These are phyloP conservation scores for Eimeria falciformis DNA, from an alignment of 169 alveolate genomes.

Conservation along the genomic window DNA sequence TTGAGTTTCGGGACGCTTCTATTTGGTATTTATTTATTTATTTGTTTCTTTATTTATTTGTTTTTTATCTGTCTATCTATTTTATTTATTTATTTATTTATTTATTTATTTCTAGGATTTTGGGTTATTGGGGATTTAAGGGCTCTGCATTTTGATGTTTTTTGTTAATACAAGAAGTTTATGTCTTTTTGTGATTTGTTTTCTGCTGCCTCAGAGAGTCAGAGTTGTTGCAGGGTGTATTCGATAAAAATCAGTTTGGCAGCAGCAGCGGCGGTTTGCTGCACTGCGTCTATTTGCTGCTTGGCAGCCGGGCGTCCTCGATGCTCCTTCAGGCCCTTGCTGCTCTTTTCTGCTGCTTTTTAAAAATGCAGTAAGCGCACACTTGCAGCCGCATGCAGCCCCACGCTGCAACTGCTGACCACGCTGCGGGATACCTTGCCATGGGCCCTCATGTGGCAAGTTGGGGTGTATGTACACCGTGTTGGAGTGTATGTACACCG, in stretches of 20 bases:
- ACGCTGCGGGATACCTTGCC: neutral
- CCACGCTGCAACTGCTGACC: neutral
- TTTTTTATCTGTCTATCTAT: neutral
- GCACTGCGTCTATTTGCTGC: slow-evolving; percentile 95
- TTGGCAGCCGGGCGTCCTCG: slow-evolving; percentile 96
- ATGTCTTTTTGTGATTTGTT: neutral
- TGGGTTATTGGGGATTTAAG: neutral
- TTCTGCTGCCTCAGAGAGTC: slow-evolving; percentile 85
- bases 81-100: no score
- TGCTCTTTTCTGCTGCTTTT: slow-evolving; percentile 73
- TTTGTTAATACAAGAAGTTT: neutral
- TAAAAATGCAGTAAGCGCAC: slow-evolving; percentile 76
- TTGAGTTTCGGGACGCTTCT: neutral
- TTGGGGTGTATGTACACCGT: neutral
- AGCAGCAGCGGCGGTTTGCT: slow-evolving; percentile 96
- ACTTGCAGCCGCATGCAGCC: neutral
- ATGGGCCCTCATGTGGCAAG: neutral
- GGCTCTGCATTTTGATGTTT: neutral
- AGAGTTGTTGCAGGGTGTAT: slow-evolving; percentile 96
- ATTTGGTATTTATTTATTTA: neutral
- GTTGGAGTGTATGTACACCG: neutral
- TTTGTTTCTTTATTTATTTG: neutral
- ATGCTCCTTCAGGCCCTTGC: slow-evolving; percentile 84
- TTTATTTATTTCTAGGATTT: neutral
- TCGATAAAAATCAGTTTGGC: slow-evolving; percentile 98